phyloP scores from a whole-genome alignment of 192 early-diverging fungal species.

The Lobulomyces angularis region DNA sequence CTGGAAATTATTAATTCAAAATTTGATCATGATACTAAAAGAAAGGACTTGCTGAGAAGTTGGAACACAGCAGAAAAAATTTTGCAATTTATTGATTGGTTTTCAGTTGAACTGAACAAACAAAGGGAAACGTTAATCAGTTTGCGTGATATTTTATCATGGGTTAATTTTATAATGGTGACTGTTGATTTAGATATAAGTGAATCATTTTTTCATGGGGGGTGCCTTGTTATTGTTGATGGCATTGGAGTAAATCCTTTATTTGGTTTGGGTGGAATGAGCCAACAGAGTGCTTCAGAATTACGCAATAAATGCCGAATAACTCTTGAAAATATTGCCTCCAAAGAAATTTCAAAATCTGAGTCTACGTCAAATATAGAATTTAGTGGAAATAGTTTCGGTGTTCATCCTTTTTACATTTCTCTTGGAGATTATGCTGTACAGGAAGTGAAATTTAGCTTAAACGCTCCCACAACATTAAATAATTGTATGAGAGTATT shows the following conservation, averaged over 20 bases:
- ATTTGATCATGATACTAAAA: conserved; percentile 1
- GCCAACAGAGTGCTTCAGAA: conserved; percentile 9
- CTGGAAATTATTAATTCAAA: conserved; percentile 26
- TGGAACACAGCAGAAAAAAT: conserved; percentile 34
- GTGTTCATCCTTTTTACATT: conserved; percentile 73
- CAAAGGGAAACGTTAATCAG: conserved; percentile 44
- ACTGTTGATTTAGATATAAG: conserved; percentile 25
- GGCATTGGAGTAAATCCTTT: conserved; percentile 72
- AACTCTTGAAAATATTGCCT: conserved; percentile 5
- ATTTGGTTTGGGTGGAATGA: conserved; percentile 17
- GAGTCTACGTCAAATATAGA: conserved; percentile 4
- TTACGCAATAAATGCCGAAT: conserved; percentile 3
- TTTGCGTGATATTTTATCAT: conserved; percentile 84
- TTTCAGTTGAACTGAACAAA: conserved; percentile 46
- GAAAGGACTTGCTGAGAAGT: neutral
- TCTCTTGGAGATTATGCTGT: conserved; percentile 38
- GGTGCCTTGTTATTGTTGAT: conserved; percentile 80
- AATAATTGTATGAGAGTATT: conserved; percentile 76
- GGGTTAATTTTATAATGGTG: conserved; percentile 72
- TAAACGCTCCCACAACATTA: conserved; percentile 83
- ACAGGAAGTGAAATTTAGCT: conserved; percentile 54
- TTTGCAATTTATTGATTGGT: conserved; percentile 74
- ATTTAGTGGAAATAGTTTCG: conserved; percentile 35
- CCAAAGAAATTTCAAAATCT: neutral
- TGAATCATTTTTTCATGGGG: conserved; percentile 71